Evolutionary conservation across 371 early-diverging fungal species (phyloP), one percentile per base, ranked within the genome.

Genomic region (Mucor sp.): DNA sequence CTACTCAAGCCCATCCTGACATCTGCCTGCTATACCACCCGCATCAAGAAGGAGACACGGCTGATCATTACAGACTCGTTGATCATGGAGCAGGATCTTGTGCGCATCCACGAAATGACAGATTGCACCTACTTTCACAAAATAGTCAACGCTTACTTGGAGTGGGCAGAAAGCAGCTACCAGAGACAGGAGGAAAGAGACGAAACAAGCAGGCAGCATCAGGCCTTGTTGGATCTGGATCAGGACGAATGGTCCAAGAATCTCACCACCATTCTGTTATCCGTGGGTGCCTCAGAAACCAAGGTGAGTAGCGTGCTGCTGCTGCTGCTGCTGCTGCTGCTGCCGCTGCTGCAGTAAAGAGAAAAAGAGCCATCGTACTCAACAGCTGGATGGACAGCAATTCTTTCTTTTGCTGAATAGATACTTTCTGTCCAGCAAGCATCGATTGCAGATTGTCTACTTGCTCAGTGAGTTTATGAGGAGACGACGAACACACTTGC

Each of bases 401-500:
- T 86, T 88, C 63, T 88, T 86, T 68, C 70, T 77, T 58, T 71
- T 86, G 19, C 67, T 88, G 23, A 74, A 88, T 57, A 71, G 72
- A 11, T 86, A 86, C 64, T 88, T 83, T 73, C 70, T 85, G 37
- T 78, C 80, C 7, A 86, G 86, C 28, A 77, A 77, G 35, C 82
- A 82, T 68, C 84, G 88, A 2, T 63, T 85, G 7, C 86, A 88
- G 43, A 82, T 85, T 44, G 79, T 88, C 1, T 83, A 85, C 37
- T 67, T 88, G 35, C 39, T 88, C 8, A 86, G 86, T 62, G 87
- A 85, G 60, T 86, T 86, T 63, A 80, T 86, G 64, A 67, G 84
- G 28, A 74, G 82, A 67, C 85, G 86, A 78, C 74, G 88, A 28
- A 85, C 87, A 11, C 86, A 86, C 66, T 66, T 85, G 63, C 87